phyloP scores from a whole-genome alignment of 305 asterid genomes.

The Rubia occidens region DNA sequence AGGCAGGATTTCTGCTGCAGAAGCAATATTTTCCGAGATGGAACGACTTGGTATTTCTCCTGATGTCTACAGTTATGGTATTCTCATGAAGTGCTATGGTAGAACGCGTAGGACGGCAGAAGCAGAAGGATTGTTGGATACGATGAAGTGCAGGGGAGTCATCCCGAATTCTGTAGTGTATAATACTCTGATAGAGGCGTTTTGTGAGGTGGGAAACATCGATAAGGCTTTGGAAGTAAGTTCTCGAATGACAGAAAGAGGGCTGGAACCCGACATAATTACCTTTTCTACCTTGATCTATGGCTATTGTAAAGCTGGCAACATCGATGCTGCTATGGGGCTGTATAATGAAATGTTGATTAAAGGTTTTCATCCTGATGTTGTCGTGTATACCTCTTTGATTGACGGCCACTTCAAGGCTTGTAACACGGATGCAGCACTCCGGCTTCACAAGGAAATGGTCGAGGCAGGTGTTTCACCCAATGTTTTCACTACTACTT shows the following conservation, averaged over 20 bases:
- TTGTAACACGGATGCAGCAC: conserved; percentile 53
- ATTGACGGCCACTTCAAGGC: conserved; percentile 67
- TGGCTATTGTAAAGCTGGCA: conserved; percentile 53
- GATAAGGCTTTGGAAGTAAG: conserved; percentile 58
- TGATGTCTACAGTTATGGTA: conserved; percentile 52
- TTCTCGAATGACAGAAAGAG: conserved; percentile 50
- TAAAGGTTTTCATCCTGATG: conserved; percentile 62
- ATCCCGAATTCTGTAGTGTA: conserved; percentile 39
- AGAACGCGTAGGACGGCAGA: conserved; percentile 40
- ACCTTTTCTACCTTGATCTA: conserved; percentile 57
- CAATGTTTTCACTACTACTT: conserved; percentile 43
- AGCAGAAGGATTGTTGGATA: conserved; percentile 38
- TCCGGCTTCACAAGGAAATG: conserved; percentile 55
- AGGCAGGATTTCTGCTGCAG: conserved; percentile 35
- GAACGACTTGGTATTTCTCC: conserved; percentile 42
- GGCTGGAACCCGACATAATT: conserved; percentile 40
- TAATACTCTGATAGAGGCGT: conserved; percentile 53
- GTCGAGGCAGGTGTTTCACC: conserved; percentile 38
- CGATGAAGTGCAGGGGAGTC: conserved; percentile 38
- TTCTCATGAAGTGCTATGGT: conserved; percentile 55
- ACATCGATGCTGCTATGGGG: conserved; percentile 61
- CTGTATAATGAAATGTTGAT: conserved; percentile 56
- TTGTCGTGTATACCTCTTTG: conserved; percentile 53
- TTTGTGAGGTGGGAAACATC: conserved; percentile 44
- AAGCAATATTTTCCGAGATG: conserved; percentile 41